Conservation (phyloP, 805 yeast genomes). For the Metschnikowia cubensis region DNA sequence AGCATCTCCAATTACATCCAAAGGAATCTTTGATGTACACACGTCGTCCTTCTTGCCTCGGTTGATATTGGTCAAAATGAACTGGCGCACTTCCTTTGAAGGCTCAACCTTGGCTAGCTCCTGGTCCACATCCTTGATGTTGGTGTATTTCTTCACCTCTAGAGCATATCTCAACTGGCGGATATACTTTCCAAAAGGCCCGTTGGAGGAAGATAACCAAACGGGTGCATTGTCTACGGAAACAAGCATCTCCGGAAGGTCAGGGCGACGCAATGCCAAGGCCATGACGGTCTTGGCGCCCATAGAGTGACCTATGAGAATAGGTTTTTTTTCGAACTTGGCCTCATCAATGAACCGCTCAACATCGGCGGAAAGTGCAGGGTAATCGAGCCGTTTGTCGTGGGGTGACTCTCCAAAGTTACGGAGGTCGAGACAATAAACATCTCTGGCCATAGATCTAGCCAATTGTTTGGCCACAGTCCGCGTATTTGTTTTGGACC, state of each 20-base stretch:
- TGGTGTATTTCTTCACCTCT: slow-evolving; percentile 41
- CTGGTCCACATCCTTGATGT: slow-evolving; percentile 64
- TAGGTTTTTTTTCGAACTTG: slow-evolving; percentile 38
- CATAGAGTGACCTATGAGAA: slow-evolving; percentile 80
- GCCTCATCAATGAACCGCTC: slow-evolving; percentile 58
- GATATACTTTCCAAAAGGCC: slow-evolving; percentile 64
- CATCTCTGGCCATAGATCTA: slow-evolving; percentile 47
- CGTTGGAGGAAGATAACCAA: slow-evolving; percentile 47
- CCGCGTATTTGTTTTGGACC: slow-evolving; percentile 75
- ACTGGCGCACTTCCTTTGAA: slow-evolving; percentile 61
- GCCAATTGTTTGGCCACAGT: slow-evolving; percentile 65
- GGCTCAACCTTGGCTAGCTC: slow-evolving; percentile 61
- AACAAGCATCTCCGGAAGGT: slow-evolving; percentile 56
- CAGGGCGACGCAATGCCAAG: slow-evolving; percentile 63
- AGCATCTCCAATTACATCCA: slow-evolving; percentile 61
- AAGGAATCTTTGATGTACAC: slow-evolving; percentile 60
- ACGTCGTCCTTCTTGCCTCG: slow-evolving; percentile 39
- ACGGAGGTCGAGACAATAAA: slow-evolving; percentile 72
- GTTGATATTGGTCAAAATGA: slow-evolving; percentile 66
- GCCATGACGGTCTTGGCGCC: slow-evolving; percentile 97
- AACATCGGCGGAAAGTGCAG: slow-evolving; percentile 82
- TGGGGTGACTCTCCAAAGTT: slow-evolving; percentile 95
- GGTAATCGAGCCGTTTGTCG: slow-evolving; percentile 64
- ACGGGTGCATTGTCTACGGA: slow-evolving; percentile 92
- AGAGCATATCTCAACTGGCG: slow-evolving; percentile 56